phyloP scores from a whole-genome alignment of 2,329 filamentous ascomycete genomes.

The Talaromyces sp. region DNA sequence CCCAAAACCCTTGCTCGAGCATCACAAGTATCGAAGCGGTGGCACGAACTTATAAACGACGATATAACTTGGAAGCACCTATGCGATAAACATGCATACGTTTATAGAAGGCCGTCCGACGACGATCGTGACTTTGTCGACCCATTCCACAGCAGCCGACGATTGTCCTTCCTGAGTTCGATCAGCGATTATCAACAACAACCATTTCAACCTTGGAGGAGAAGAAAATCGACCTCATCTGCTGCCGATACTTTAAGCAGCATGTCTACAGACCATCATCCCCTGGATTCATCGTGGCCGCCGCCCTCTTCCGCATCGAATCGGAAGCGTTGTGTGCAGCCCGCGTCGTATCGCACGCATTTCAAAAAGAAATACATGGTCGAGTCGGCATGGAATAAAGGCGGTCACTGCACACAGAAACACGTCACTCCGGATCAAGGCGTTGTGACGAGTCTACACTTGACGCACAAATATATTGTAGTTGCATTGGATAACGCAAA shows the following conservation, averaged over 20 bases:
- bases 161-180: conserved; percentile 23
- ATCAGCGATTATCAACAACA: conserved; percentile 16
- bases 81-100: conserved; percentile 94
- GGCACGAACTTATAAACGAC: conserved; percentile 89
- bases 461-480: conserved; percentile 95
- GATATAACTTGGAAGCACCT: conserved; percentile 98
- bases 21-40: conserved; percentile 92
- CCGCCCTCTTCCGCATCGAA: conserved; percentile 26
- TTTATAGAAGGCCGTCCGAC: conserved; percentile 63
- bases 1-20: conserved; percentile 88
- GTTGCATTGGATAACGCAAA: conserved; percentile 97
- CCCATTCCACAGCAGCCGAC: conserved; percentile 29
- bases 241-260: conserved; percentile 49
- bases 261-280: conserved; percentile 36
- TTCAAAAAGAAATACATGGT: conserved; percentile 98
- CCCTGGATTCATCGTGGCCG: conserved; percentile 31
- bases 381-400: conserved; percentile 92
- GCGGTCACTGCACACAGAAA: conserved; percentile 75
- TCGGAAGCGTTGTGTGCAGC: conserved; percentile 55
- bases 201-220: conserved; percentile 23
- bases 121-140: conserved; percentile 38
- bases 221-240: conserved; percentile 32
- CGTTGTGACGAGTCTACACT: conserved; percentile 90
- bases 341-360: conserved; percentile 87
- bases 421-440: conserved; percentile 96